phyloP scores from a whole-genome alignment of 257 asterid genomes.

The Gentiana straminea region DNA sequence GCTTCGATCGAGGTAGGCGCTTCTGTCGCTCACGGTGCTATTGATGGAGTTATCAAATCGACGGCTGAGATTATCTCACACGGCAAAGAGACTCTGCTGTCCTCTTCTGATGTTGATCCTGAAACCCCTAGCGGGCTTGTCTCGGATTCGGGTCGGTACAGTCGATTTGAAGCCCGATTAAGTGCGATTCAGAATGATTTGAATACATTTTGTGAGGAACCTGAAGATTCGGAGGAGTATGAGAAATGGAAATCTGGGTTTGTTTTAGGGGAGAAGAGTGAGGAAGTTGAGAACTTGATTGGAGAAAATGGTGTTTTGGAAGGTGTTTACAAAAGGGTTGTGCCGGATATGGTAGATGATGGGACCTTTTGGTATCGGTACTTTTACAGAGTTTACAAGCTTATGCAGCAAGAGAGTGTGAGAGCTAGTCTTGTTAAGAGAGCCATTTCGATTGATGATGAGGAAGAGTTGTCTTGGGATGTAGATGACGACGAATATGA shows the following conservation, averaged over 20 bases:
- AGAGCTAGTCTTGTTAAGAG: slow-evolving; percentile 72
- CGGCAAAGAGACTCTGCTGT: slow-evolving; percentile 32
- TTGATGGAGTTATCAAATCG: slow-evolving; percentile 57
- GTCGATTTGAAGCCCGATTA: slow-evolving; percentile 64
- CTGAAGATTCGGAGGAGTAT: slow-evolving; percentile 70
- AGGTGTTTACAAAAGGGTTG: slow-evolving; percentile 30
- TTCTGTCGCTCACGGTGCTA: slow-evolving; percentile 49
- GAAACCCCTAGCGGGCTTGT: slow-evolving; percentile 39
- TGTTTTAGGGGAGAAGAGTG: slow-evolving; percentile 30
- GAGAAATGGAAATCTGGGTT: slow-evolving; percentile 49
- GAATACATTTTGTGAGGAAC: slow-evolving; percentile 50
- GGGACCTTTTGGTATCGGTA: slow-evolving; percentile 77
- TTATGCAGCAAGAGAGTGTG: slow-evolving; percentile 66
- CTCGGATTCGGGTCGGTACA: slow-evolving; percentile 38
- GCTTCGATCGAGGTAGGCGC: slow-evolving; percentile 79
- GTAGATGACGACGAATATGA: slow-evolving; percentile 55
- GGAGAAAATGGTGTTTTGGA: slow-evolving; percentile 51
- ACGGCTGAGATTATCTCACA: slow-evolving; percentile 66
- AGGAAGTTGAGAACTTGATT: slow-evolving; percentile 41
- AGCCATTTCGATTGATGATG: slow-evolving; percentile 58
- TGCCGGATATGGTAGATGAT: slow-evolving; percentile 46
- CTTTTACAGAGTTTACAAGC: slow-evolving; percentile 67
- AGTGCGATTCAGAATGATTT: slow-evolving; percentile 43
- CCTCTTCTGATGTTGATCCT: slow-evolving; percentile 45
- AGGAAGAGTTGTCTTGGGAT: slow-evolving; percentile 85